A percentile compares a stretch with the other conserved stretches of the same genome.
Conservation (phyloP, 2,329 filamentous ascomycete species). For the Talaromyces rugulosus region DNA sequence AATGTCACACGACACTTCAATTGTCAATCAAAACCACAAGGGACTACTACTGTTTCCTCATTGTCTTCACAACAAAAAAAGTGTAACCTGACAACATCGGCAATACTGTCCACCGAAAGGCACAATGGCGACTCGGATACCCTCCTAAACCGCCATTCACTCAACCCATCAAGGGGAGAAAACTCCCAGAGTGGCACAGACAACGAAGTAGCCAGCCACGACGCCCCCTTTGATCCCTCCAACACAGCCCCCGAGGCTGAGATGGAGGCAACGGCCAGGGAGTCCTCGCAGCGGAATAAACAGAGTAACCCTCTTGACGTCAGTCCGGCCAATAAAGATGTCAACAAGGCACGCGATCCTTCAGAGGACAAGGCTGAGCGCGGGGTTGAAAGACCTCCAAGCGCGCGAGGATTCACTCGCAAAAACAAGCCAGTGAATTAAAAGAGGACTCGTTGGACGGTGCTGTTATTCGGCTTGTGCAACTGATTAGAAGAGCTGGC, state of each 20-base stretch:
- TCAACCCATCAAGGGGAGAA: conserved; percentile 64
- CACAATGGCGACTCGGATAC: conserved; percentile 8
- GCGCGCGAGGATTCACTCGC: conserved; percentile 31
- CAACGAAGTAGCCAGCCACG: conserved; percentile 53
- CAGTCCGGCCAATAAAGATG: conserved; percentile 57
- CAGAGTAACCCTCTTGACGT: conserved; percentile 52
- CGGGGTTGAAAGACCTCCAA: conserved; percentile 36
- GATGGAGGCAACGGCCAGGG: conserved; percentile 25
- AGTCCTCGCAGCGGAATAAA: conserved; percentile 39
- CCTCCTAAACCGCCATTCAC: conserved; percentile 50
- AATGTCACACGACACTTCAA: neutral
- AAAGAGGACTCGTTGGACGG: conserved; percentile 1
- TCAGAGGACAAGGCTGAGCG: conserved; percentile 42
- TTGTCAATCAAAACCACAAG: neutral
- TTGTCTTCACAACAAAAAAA: neutral
- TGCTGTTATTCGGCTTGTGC: neutral
- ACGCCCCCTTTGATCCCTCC: conserved; percentile 65
- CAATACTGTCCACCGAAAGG: conserved; percentile 4
- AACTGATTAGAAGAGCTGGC: neutral
- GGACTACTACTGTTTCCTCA: neutral
- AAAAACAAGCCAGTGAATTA: conserved; percentile 25
- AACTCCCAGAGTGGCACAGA: conserved; percentile 65
- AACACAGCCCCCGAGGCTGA: conserved; percentile 64
- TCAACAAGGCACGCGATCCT: conserved; percentile 47
- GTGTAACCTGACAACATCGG: conserved; percentile 5